These are phyloP conservation scores for Tolypocladium album DNA, from an alignment of 2,329 filamentous ascomycete species.

Conservation along the genomic window DNA sequence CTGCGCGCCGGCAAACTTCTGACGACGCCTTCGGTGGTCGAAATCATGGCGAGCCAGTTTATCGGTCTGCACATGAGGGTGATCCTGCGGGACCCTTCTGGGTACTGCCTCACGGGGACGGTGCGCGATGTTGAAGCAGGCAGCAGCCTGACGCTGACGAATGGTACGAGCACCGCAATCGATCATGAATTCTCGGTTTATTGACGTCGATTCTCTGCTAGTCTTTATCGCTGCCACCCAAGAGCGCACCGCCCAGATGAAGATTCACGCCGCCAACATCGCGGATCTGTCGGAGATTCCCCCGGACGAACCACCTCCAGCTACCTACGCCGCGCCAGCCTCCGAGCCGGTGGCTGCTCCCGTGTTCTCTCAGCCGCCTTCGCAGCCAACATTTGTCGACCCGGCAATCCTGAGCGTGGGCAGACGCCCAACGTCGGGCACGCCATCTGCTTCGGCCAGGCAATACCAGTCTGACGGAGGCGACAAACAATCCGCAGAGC, in stretches of 20 bases:
- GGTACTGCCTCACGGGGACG: slow-evolving; percentile 55
- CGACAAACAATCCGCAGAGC: neutral
- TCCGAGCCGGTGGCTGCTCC: slow-evolving; percentile 14
- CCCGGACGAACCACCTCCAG: slow-evolving; percentile 14
- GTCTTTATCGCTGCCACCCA: slow-evolving; percentile 32
- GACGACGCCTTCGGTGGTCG: neutral
- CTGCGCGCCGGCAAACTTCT: neutral
- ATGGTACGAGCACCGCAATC: slow-evolving; percentile 43
- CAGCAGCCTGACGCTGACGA: slow-evolving; percentile 56
- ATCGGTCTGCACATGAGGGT: slow-evolving; percentile 69
- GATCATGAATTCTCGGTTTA: neutral
- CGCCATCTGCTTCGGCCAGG: slow-evolving; percentile 12
- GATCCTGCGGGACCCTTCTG: slow-evolving; percentile 55
- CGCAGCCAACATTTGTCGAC: slow-evolving; percentile 52
- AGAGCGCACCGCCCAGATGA: slow-evolving; percentile 27
- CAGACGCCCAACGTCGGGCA: slow-evolving; percentile 24
- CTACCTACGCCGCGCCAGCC: slow-evolving; percentile 15
- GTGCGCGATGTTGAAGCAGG: slow-evolving; percentile 59
- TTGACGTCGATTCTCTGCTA: slow-evolving; percentile 6
- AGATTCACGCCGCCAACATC: slow-evolving; percentile 35
- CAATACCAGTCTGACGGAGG: slow-evolving; percentile 3
- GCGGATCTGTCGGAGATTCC: slow-evolving; percentile 31
- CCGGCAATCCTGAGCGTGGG: slow-evolving; percentile 70
- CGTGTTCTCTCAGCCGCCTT: slow-evolving; percentile 14
- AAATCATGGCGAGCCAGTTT: slow-evolving; percentile 48